Base-by-base conservation (phyloP, 129 eudicot species). In the Chrysanthemum lavandulifolium region DNA sequence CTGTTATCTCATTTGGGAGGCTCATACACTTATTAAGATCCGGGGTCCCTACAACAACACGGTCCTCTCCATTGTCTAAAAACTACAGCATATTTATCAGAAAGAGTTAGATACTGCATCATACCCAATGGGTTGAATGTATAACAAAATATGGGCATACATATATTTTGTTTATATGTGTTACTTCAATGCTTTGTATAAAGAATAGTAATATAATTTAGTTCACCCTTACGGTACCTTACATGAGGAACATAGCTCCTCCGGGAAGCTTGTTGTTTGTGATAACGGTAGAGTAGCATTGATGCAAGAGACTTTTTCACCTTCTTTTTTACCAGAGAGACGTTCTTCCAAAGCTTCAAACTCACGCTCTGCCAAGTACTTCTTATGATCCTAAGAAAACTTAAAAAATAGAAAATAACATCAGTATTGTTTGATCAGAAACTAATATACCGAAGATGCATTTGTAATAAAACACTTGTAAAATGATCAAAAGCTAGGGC, bases 341-440 rank as follows among this genome's bases (percentile, higher is more conserved):
- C 97, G 96, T 66, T 93, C 98, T 85, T 86, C 86, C 29, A 93
- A 73, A 53, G 97, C 92, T 87, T 84, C 89, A 66, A 82, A 90
- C 74, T 90, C 98, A 68, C 81, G 89, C 65, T 93, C 91, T n/a
- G 87, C 85, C 85, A 93, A 80, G 89, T 87, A 87, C 75, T 67
- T 87, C 69, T 87, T 87, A 84, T 93, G 95, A 93, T 93, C 98
- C 98, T 93, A 93, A 81, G 60, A 83, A 31, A 84, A 86, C 98
- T 90, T 93, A 82, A 29, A 81, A n/a, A 72, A 12, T 71, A 87
- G 79, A 81, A 82, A 79, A 76, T 51, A 82, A 69, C 83, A 85
- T 91, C 89, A 91, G 80, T 45, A 27, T 55, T 29, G 67, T 68
- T 67, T 70, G 56, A 67, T 51, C 18, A 65, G 65, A 18, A 16